Conservation (phyloP, 495 filamentous ascomycete species). For the Bacidia gigantensis region DNA sequence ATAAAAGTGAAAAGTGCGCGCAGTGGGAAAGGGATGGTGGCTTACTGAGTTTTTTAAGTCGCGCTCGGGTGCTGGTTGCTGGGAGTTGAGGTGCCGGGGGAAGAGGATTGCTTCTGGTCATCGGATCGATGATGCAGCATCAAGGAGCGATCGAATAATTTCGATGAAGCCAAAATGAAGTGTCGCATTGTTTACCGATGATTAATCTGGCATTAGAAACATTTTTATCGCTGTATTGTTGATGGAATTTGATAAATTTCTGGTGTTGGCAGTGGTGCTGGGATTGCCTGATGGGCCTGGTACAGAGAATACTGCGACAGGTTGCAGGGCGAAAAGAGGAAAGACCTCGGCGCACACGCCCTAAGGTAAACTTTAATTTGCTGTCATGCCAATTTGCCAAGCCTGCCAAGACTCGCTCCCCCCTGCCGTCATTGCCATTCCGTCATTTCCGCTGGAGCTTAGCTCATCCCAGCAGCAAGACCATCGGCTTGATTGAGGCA, state of each 20-base stretch:
- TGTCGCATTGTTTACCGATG: not conserved
- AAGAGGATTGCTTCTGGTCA: not conserved
- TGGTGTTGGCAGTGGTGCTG: not conserved
- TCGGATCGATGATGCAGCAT: constrained; percentile 10
- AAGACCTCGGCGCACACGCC: not conserved
- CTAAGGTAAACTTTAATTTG: not conserved
- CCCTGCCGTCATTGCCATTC: not conserved
- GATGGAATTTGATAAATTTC: not conserved
- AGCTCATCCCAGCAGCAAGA: not conserved
- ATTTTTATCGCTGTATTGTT: constrained; percentile 1
- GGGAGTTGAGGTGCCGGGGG: not conserved
- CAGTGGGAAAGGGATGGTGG: not conserved
- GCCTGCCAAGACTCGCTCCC: not conserved
- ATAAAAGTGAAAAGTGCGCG: not conserved
- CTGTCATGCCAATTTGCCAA: not conserved
- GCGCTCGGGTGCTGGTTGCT: constrained; percentile 2
- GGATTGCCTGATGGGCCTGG: not conserved
- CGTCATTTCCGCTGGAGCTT: not conserved
- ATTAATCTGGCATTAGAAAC: not conserved
- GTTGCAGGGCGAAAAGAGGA: not conserved
- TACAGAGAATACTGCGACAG: not conserved
- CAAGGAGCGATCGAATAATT: constrained; percentile 13
- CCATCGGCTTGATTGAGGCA: not conserved
- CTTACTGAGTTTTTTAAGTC: constrained; percentile 7
- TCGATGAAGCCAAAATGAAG: not conserved